These are phyloP conservation scores for Corylus heterophylla DNA, from an alignment of 306 rosid genomes.

Conservation along the genomic window DNA sequence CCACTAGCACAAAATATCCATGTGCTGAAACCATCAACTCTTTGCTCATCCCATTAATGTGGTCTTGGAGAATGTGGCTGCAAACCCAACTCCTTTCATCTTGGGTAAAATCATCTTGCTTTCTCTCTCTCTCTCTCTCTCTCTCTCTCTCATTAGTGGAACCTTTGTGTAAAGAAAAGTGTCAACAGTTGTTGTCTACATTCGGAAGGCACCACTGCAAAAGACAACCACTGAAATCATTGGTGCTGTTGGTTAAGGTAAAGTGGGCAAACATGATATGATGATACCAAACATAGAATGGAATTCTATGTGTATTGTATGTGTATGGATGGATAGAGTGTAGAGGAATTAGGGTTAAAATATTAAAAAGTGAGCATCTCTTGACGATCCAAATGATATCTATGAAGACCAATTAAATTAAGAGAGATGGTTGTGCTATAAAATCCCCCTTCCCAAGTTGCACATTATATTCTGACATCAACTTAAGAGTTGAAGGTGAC, in stretches of 20 bases:
- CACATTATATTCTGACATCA: slow-evolving; percentile 39
- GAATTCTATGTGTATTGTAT: slow-evolving; percentile 30
- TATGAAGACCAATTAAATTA: slow-evolving; percentile 21
- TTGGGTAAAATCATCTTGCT: slow-evolving; percentile 51
- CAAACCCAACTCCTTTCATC: slow-evolving; percentile 48
- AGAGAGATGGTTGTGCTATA: slow-evolving; percentile 41
- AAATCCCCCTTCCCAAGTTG: slow-evolving; percentile 39
- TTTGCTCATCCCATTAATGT: slow-evolving; percentile 50
- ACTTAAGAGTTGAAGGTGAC: slow-evolving; percentile 49
- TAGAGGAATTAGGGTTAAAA: slow-evolving; percentile 18
- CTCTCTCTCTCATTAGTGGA: slow-evolving; percentile 36
- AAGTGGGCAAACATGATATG: slow-evolving; percentile 45
- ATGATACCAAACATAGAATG: slow-evolving; percentile 5
- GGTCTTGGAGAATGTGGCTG: slow-evolving; percentile 61
- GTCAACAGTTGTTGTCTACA: slow-evolving; percentile 48
- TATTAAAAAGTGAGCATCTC: slow-evolving; percentile 30
- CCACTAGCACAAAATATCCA: slow-evolving; percentile 59
- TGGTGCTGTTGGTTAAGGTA: slow-evolving; percentile 25
- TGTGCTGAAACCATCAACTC: slow-evolving; percentile 55
- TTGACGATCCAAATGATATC: slow-evolving; percentile 30
- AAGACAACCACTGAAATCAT: slow-evolving; percentile 26
- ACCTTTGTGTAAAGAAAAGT: slow-evolving; percentile 54
- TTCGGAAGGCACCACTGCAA: not conserved
- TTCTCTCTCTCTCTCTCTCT: slow-evolving; percentile 20
- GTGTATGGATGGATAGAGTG: slow-evolving; percentile 27